Conservation (phyloP, 2,329 filamentous ascomycete species). For the Arthrobotrys iridis region DNA sequence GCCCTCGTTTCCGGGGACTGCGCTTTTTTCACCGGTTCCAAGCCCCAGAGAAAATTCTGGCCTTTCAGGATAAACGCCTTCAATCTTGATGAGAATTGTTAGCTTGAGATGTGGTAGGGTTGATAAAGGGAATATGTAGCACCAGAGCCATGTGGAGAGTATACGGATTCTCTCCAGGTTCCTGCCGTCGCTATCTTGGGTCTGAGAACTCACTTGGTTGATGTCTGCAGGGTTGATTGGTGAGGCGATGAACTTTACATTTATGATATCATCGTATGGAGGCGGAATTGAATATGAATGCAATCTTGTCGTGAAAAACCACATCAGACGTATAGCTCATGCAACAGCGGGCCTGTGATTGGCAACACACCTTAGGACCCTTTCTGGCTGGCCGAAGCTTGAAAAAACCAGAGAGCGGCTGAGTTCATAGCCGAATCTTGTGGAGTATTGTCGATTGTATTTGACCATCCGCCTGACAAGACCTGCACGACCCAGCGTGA, state of each 20-base stretch:
- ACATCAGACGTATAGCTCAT: background rate
- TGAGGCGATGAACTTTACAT: conserved; percentile 85
- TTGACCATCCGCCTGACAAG: background rate
- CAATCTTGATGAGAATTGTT: conserved; percentile 66
- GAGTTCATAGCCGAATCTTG: conserved; percentile 75
- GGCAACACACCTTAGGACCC: conserved; percentile 72
- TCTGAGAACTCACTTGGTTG: conserved; percentile 71
- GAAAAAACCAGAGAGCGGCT: conserved; percentile 82
- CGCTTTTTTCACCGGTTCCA: conserved; percentile 78
- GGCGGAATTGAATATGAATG: conserved; percentile 82
- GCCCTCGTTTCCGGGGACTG: conserved; percentile 88
- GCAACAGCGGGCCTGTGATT: background rate
- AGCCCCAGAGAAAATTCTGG: conserved; percentile 79
- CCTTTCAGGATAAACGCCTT: conserved; percentile 92
- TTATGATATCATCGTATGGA: conserved; percentile 74
- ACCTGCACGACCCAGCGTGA: background rate
- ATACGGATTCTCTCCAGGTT: no score
- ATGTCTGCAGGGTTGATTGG: conserved; percentile 98
- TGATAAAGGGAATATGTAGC: no score
- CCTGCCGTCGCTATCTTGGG: background rate
- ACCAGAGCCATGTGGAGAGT: no score
- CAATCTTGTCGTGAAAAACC: conserved; percentile 63
- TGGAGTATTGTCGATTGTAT: conserved; percentile 27
- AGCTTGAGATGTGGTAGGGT: background rate
- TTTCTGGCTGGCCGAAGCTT: conserved; percentile 77